phyloP scores from a whole-genome alignment of 495 filamentous ascomycete genomes.

The Hyaloscypha finlandica region DNA sequence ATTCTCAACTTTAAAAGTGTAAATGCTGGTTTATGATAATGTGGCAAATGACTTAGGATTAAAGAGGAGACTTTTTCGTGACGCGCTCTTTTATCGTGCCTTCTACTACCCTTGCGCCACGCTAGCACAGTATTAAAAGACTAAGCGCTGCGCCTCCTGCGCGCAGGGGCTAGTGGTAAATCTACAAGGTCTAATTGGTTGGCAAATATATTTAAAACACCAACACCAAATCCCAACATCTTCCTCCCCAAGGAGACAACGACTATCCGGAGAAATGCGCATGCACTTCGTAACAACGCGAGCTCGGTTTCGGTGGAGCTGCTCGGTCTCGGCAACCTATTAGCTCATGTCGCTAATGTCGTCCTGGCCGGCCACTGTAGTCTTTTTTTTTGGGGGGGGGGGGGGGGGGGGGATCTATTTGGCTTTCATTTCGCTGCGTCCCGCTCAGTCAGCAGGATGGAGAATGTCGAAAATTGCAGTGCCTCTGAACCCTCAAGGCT shows the following conservation, averaged over 20 bases:
- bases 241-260: background rate
- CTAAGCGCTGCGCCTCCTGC: conserved; percentile 1
- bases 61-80: no score
- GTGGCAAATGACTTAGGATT: no score
- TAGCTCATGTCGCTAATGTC: conserved; percentile 2
- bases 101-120: no score
- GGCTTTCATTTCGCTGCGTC: no score
- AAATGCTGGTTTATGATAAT: no score
- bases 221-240: conserved; percentile 2
- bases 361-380: background rate
- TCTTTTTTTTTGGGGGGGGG: no score
- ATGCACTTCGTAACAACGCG: background rate
- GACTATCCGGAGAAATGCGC: background rate
- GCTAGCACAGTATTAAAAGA: no score
- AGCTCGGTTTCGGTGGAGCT: no score
- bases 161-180: background rate
- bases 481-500: background rate
- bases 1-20: no score
- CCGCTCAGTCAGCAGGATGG: background rate
- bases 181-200: conserved; percentile 1
- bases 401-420: no score
- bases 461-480: background rate
- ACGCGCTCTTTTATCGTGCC: no score
- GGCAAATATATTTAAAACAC: conserved; percentile 2
- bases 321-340: no score